Evolutionary conservation across 306 rosid genomes (phyloP).

Genomic region (Oxytropis ochrocephala): DNA sequence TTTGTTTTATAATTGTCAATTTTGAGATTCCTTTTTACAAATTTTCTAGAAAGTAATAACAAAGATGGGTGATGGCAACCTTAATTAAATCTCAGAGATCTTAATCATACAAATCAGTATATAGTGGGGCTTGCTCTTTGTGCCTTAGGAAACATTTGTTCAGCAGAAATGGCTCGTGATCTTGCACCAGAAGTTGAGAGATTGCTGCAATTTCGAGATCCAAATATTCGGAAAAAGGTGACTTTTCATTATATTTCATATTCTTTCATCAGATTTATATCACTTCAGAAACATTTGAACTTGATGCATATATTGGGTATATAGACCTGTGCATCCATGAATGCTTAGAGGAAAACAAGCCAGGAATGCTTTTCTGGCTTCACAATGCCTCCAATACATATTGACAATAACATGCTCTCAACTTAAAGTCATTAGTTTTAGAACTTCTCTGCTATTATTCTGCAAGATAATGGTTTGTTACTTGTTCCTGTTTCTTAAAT

Average conservation of each 20-base stretch:
- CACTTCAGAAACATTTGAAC: slow-evolving; percentile 1
- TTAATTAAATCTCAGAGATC: slow-evolving; percentile 83
- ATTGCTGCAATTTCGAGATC: slow-evolving; percentile 87
- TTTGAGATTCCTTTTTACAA: background rate
- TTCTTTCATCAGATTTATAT: background rate
- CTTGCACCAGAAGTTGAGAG: slow-evolving; percentile 98
- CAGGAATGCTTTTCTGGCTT: slow-evolving; percentile 3
- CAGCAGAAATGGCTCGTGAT: slow-evolving; percentile 99
- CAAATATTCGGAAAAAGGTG: slow-evolving; percentile 93
- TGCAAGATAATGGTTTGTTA: slow-evolving; percentile 9
- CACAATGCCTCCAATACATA: background rate
- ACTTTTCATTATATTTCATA: slow-evolving; percentile 14
- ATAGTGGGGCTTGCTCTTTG: slow-evolving; percentile 99
- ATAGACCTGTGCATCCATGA: background rate
- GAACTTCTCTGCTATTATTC: background rate
- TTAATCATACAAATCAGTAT: slow-evolving; percentile 90
- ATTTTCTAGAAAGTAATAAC: background rate
- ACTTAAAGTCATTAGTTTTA: background rate
- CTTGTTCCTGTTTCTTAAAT: slow-evolving; percentile 14
- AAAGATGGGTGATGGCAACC: slow-evolving; percentile 32
- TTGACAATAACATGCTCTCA: slow-evolving; percentile 3
- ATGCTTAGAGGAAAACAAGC: slow-evolving; percentile 11
- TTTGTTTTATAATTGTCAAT: background rate
- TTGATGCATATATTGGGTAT: slow-evolving; percentile 3
- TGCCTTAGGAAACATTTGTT: slow-evolving; percentile 97